Percentiles rank a stretch among this genome's conserved stretches.
Evolutionary conservation across 768 basidiomycete species (phyloP).

Genomic region (Lentinula lateritia): DNA sequence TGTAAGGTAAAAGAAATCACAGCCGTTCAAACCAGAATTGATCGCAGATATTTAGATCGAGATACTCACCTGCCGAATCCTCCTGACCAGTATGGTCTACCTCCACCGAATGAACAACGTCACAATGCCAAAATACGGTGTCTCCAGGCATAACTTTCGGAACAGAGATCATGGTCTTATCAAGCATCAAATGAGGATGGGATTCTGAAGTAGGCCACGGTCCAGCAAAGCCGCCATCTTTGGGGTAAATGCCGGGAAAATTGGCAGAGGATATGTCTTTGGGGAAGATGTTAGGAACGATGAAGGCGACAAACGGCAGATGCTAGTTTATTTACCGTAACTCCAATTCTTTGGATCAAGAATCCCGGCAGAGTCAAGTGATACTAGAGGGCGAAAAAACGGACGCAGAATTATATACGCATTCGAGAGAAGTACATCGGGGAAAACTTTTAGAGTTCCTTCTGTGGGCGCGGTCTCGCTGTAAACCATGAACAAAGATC

Average conservation of each 20-base stretch:
- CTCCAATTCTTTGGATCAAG: slow-evolving; percentile 47
- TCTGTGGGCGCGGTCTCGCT: slow-evolving; percentile 64
- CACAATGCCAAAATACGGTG: slow-evolving; percentile 64
- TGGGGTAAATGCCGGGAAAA: slow-evolving; percentile 45
- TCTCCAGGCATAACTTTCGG: slow-evolving; percentile 62
- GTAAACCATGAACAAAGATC: background rate
- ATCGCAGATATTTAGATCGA: background rate
- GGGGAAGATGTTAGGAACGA: background rate
- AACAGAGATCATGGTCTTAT: slow-evolving; percentile 54
- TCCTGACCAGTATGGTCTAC: slow-evolving; percentile 34
- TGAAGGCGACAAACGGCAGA: background rate
- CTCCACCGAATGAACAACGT: slow-evolving; percentile 25
- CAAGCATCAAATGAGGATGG: slow-evolving; percentile 40
- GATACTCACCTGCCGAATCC: slow-evolving; percentile 38
- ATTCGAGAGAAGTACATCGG: slow-evolving; percentile 59
- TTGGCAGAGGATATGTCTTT: slow-evolving; percentile 41
- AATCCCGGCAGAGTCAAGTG: slow-evolving; percentile 33
- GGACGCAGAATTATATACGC: slow-evolving; percentile 74
- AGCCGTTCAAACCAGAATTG: background rate
- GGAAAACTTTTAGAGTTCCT: slow-evolving; percentile 67
- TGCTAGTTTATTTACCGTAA: slow-evolving; percentile 28
- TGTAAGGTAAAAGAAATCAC: slow-evolving; percentile 7
- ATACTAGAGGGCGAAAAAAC: slow-evolving; percentile 57
- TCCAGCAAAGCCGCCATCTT: slow-evolving; percentile 32
- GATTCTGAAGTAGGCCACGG: slow-evolving; percentile 42